phyloP scores from a whole-genome alignment of 768 basidiomycete species.

The Baorangia bicolor region DNA sequence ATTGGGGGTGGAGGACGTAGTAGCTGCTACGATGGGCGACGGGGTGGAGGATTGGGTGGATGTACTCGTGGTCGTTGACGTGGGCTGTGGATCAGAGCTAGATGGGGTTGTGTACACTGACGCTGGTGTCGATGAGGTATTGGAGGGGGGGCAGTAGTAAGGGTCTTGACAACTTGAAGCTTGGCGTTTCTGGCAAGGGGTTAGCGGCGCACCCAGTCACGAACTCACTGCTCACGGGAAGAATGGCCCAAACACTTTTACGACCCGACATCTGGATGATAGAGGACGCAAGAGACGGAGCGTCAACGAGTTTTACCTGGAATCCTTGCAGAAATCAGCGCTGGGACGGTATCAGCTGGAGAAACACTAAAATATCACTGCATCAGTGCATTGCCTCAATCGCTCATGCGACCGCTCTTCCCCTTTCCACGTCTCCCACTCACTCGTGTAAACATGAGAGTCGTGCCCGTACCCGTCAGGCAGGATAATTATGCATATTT shows the following conservation, averaged over 20 bases:
- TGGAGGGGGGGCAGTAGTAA: too few relatives aligned
- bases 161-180: too few relatives aligned
- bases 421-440: conserved; percentile 17
- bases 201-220: conserved; percentile 1
- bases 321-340: not conserved
- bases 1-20: conserved; percentile 14
- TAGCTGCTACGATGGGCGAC: conserved; percentile 3
- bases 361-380: conserved; percentile 3
- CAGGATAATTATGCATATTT: conserved; percentile 87
- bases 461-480: conserved; percentile 77
- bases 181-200: conserved; percentile 1
- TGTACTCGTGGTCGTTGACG: not conserved
- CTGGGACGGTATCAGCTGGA: not conserved
- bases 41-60: not conserved
- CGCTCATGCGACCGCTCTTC: conserved; percentile 8
- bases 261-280: conserved; percentile 3
- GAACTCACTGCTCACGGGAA: too few relatives aligned
- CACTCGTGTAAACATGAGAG: conserved; percentile 49
- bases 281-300: not conserved
- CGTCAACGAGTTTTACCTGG: not conserved
- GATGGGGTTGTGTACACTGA: too few relatives aligned
- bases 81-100: too few relatives aligned
- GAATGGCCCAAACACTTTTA: too few relatives aligned
- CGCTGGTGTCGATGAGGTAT: too few relatives aligned
- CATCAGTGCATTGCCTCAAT: conserved; percentile 23